Evolutionary conservation across 2,329 filamentous ascomycete species (phyloP).

Genomic region (Ilyonectria mors-panacis): DNA sequence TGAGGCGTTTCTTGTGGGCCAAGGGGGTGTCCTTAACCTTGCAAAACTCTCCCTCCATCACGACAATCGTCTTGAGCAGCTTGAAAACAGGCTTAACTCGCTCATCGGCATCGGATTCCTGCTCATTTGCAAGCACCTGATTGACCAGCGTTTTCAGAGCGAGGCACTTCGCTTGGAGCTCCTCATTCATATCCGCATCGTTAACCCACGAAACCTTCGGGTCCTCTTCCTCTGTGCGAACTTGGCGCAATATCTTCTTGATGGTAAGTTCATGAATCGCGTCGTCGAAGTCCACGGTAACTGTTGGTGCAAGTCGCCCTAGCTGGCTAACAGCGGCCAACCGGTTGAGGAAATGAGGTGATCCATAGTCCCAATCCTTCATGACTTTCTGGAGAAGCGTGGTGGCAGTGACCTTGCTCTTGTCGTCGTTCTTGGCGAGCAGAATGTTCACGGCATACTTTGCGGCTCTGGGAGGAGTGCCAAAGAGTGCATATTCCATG

Average conservation of each 20-base stretch:
- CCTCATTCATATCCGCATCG: constrained; percentile 80
- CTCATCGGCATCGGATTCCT: constrained; percentile 68
- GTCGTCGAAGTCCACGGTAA: constrained; percentile 81
- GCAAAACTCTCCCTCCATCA: constrained; percentile 83
- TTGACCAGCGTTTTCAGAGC: constrained; percentile 91
- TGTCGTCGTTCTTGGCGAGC: constrained; percentile 80
- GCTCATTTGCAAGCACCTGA: constrained; percentile 76
- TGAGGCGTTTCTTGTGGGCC: constrained; percentile 84
- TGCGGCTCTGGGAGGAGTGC: constrained; percentile 84
- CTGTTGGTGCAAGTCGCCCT: constrained; percentile 80
- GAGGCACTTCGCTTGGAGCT: constrained; percentile 86
- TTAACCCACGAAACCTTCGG: constrained; percentile 76
- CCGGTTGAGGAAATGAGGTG: constrained; percentile 81
- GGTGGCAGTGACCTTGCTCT: constrained; percentile 84
- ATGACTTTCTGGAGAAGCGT: constrained; percentile 85
- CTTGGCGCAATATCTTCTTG: constrained; percentile 80
- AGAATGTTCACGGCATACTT: constrained; percentile 96
- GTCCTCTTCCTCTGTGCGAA: constrained; percentile 73
- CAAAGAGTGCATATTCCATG: constrained; percentile 86
- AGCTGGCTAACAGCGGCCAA: constrained; percentile 81
- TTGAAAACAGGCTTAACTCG: constrained; percentile 80
- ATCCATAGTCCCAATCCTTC: constrained; percentile 80
- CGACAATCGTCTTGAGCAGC: constrained; percentile 83
- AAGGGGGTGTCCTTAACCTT: constrained; percentile 82
- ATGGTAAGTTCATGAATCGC: constrained; percentile 85